Percentiles rank a stretch among this genome's conserved stretches.
Conservation (phyloP, 139 green algal genomes). For the Auxenochlorella protothecoides region DNA sequence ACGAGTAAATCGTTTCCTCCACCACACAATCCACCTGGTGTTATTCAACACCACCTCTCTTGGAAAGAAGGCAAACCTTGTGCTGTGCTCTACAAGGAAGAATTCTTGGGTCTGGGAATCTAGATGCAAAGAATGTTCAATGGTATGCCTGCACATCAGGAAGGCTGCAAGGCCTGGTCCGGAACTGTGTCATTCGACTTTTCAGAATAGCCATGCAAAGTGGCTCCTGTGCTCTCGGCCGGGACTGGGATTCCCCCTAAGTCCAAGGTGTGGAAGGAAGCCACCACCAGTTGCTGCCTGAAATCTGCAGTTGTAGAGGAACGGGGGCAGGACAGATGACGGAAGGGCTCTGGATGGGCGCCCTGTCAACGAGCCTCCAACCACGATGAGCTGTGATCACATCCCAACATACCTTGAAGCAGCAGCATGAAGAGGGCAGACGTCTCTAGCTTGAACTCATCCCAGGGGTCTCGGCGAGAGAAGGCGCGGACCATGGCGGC, state of each 20-base stretch:
- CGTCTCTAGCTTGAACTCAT: constrained; percentile 19
- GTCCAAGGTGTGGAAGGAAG: not conserved
- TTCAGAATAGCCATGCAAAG: too few relatives aligned
- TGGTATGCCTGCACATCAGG: too few relatives aligned
- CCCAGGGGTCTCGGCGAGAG: constrained; percentile 5
- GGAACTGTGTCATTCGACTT: too few relatives aligned
- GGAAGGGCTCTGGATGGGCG: not conserved
- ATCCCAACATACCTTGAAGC: constrained; percentile 2
- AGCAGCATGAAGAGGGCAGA: constrained; percentile 1
- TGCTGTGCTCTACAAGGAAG: too few relatives aligned
- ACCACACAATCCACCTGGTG: too few relatives aligned
- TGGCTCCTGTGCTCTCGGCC: too few relatives aligned
- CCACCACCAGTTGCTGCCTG: not conserved
- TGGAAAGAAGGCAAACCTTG: too few relatives aligned
- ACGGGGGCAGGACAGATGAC: not conserved
- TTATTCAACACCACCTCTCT: too few relatives aligned
- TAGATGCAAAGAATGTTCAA: too few relatives aligned
- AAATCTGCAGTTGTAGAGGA: constrained; percentile 6
- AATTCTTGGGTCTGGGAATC: too few relatives aligned
- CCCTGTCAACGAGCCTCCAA: not conserved
- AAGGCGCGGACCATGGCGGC: constrained; percentile 6
- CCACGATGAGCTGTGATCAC: not conserved
- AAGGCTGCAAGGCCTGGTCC: too few relatives aligned
- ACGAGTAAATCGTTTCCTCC: not conserved
- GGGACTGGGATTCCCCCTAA: not conserved